Evolutionary conservation across 1,139 yeast genomes (phyloP).

Genomic region (Lodderomyces orthopsilosis): DNA sequence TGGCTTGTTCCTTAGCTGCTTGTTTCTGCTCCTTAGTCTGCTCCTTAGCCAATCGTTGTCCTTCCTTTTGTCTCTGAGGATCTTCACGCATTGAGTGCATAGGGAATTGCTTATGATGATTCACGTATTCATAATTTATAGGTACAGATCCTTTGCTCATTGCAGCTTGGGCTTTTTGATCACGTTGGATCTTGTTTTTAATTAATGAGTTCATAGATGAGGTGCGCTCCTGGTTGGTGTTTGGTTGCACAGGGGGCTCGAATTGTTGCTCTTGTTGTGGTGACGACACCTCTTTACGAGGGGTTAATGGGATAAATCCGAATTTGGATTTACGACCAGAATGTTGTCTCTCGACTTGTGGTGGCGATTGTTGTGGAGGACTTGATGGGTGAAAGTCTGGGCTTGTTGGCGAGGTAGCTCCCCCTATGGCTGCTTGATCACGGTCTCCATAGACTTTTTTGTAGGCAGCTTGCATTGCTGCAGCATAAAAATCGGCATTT

Average conservation of each 20-base stretch:
- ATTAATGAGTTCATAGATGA: slow-evolving; percentile 9
- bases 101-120: slow-evolving; percentile 39
- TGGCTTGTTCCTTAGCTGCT: slow-evolving; percentile 12
- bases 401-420: background rate
- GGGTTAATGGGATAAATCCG: slow-evolving; percentile 12
- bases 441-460: slow-evolving; percentile 38
- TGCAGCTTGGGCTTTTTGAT: slow-evolving; percentile 6
- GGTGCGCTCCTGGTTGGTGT: slow-evolving; percentile 3
- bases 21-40: slow-evolving; percentile 20
- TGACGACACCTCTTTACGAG: slow-evolving; percentile 5
- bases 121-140: slow-evolving; percentile 29
- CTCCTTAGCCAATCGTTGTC: slow-evolving; percentile 20
- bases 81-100: slow-evolving; percentile 36
- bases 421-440: slow-evolving; percentile 5
- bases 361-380: slow-evolving; percentile 3
- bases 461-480: slow-evolving; percentile 42
- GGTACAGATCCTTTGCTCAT: slow-evolving; percentile 6
- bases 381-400: slow-evolving; percentile 1
- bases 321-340: slow-evolving; percentile 9
- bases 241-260: background rate
- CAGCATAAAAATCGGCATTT: slow-evolving; percentile 24
- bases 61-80: slow-evolving; percentile 33
- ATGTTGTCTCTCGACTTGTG: slow-evolving; percentile 2
- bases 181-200: slow-evolving; percentile 7
- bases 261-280: slow-evolving; percentile 1